phyloP scores from a whole-genome alignment of 768 basidiomycete species.

The Agrocybe praecox region DNA sequence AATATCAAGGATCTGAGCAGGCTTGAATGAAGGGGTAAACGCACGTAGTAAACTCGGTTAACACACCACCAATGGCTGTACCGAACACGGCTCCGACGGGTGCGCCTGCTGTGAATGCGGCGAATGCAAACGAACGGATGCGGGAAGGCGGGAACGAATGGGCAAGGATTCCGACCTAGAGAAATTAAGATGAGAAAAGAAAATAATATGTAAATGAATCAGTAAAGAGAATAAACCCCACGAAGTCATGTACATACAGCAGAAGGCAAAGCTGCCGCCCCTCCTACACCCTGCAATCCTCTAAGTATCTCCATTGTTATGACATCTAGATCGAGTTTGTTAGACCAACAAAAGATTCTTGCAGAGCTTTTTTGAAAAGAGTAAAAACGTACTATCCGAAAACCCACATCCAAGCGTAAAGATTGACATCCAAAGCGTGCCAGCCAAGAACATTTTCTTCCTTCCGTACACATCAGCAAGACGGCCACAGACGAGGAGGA shows the following conservation, averaged over 20 bases:
- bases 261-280: conserved; percentile 75
- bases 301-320: conserved; percentile 70
- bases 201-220: too few relatives aligned
- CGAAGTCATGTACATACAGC: conserved; percentile 52
- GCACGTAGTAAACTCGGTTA: conserved; percentile 56
- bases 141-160: conserved; percentile 69
- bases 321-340: too few relatives aligned
- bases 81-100: conserved; percentile 82
- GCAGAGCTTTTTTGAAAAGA: too few relatives aligned
- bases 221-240: too few relatives aligned
- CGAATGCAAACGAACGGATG: conserved; percentile 75
- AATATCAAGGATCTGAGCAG: neutral
- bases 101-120: conserved; percentile 83
- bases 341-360: too few relatives aligned
- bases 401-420: conserved; percentile 73
- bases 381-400: conserved; percentile 41
- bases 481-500: conserved; percentile 77
- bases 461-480: conserved; percentile 81
- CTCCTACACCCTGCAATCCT: conserved; percentile 80
- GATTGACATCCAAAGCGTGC: conserved; percentile 51
- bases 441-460: conserved; percentile 65
- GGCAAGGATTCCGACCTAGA: conserved; percentile 80
- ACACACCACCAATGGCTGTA: conserved; percentile 66
- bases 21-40: conserved; percentile 5
- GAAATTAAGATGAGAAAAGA: neutral